Base-by-base conservation (phyloP, 768 basidiomycete species). In the Termitomyces sp. region DNA sequence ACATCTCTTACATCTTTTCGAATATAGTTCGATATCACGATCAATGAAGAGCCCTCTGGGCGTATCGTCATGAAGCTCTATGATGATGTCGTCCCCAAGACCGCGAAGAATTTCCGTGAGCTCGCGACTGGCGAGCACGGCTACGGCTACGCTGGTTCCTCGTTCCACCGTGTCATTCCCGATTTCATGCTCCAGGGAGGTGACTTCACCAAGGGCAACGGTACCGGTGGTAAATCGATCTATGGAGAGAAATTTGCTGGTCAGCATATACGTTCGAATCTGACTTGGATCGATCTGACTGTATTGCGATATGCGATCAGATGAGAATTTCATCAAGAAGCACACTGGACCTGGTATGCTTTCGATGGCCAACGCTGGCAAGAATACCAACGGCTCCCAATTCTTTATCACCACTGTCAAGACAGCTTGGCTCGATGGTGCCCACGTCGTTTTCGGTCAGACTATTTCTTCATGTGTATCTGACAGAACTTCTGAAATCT, bases 171-270 rank as follows among this genome's bases (percentile, higher is more conserved):
- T 63, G 75, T 95, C 68, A 93, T 94, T 69, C 89, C 88, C 22
- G 47, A 69, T 43, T 95, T 93, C 75, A 93, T 93, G 91, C 79
- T 92, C 56, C 93, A 95, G 72, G 93, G 92, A 32, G 94, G 94
- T 57, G 93, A 95, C 71, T 96, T 96, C 71, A 89, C 87, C 62
- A 65, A 58, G 18, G 68, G 72, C 34, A 75, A 89, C 60, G 91
- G 91, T n/a, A 90, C 88, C 7, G 91, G 91, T 59, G 91, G 91
- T 48, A 89, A 87, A 73, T 88, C 86, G 26, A 90, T 90, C 70
- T 90, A 88, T 60, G 89, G 89, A 61, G 75, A 76, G 47, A 86
- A 83, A 65, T 90, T 89, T 60, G 67, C 65, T 3, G 89, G 87
- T 88, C 42, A 43, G 77, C 68, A n/a, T 46, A 43, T 48, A 22